phyloP scores from a whole-genome alignment of 2,329 filamentous ascomycete species.

The Colletotrichum euphorbiae region DNA sequence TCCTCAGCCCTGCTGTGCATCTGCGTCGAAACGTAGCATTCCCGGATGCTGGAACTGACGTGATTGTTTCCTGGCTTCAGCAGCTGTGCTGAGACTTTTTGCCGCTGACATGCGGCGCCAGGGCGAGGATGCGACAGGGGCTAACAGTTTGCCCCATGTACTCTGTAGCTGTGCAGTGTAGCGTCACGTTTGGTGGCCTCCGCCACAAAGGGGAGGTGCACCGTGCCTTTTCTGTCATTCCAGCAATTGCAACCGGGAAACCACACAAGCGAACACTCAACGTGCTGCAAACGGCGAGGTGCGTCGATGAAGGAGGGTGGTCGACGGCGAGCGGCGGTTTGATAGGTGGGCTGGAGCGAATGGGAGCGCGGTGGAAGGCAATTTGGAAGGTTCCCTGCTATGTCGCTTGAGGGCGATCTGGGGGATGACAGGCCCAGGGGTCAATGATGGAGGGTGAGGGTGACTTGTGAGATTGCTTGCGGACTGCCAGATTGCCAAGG shows the following conservation, averaged over 20 bases:
- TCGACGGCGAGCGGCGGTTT: not conserved
- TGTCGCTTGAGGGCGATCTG: slow-evolving; percentile 25
- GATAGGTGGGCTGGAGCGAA: slow-evolving; percentile 26
- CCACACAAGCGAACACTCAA: not conserved
- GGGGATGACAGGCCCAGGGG: slow-evolving; percentile 28
- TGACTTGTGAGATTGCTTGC: slow-evolving; percentile 13
- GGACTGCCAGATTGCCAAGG: slow-evolving; percentile 9
- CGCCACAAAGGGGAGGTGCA: slow-evolving; percentile 13
- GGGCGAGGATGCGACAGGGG: slow-evolving; percentile 4
- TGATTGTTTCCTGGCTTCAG: not conserved
- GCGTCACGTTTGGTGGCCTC: slow-evolving; percentile 2
- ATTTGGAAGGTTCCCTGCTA: slow-evolving; percentile 28
- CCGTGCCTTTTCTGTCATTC: not conserved
- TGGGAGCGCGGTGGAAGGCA: slow-evolving; percentile 30
- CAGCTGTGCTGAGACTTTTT: slow-evolving; percentile 15
- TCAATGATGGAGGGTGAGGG: slow-evolving; percentile 1
- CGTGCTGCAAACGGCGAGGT: slow-evolving; percentile 17
- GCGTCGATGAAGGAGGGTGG: slow-evolving; percentile 13
- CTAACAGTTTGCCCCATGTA: slow-evolving; percentile 1
- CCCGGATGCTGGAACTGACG: slow-evolving; percentile 1
- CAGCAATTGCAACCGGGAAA: not conserved
- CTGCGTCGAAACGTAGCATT: slow-evolving; percentile 17
- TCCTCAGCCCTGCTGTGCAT: slow-evolving; percentile 27
- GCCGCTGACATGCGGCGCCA: slow-evolving; percentile 23
- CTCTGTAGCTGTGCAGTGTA: not conserved